Evolutionary conservation across 2,329 filamentous ascomycete genomes (phyloP).

Genomic region (Didymella arachidicola): DNA sequence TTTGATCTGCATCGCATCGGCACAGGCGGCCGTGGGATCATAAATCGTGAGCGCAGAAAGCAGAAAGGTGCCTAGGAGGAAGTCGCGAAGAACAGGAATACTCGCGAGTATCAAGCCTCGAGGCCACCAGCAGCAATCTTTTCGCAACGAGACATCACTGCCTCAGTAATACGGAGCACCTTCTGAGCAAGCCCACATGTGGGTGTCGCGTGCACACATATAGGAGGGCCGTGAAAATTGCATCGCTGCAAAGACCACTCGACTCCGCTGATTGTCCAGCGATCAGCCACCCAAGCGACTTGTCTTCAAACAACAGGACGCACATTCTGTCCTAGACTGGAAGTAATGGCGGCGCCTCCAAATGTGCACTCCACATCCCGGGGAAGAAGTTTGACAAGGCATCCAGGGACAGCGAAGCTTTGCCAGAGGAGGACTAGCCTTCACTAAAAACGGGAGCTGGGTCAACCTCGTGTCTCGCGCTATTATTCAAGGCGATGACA

Average conservation of each 20-base stretch:
- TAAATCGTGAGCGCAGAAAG: slow-evolving; percentile 16
- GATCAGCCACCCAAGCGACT: slow-evolving; percentile 6
- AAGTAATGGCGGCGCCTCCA: slow-evolving; percentile 16
- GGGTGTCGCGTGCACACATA: slow-evolving; percentile 21
- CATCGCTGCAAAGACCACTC: slow-evolving; percentile 2
- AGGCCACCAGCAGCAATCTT: slow-evolving; percentile 6
- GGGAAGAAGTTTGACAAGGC: slow-evolving; percentile 10
- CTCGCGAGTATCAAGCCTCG: slow-evolving; percentile 4
- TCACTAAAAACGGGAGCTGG: not conserved
- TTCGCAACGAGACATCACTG: slow-evolving; percentile 13
- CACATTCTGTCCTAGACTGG: slow-evolving; percentile 11
- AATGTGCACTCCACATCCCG: slow-evolving; percentile 17
- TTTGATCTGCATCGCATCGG: slow-evolving; percentile 28
- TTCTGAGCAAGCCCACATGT: slow-evolving; percentile 8
- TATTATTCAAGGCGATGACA: slow-evolving; percentile 16
- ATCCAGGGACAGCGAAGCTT: slow-evolving; percentile 1
- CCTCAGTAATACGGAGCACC: slow-evolving; percentile 14
- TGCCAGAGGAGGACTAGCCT: not conserved
- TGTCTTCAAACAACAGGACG: slow-evolving; percentile 6
- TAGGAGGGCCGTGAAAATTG: slow-evolving; percentile 4
- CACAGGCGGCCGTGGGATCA: slow-evolving; percentile 15
- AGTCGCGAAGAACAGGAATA: not conserved
- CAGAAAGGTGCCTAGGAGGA: not conserved
- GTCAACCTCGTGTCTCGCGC: slow-evolving; percentile 9
- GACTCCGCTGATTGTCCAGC: slow-evolving; percentile 3